A percentile compares a stretch with the other conserved stretches of the same genome.
Evolutionary conservation across 2,329 filamentous ascomycete genomes (phyloP).

Genomic region (Grosmannia serpens): DNA sequence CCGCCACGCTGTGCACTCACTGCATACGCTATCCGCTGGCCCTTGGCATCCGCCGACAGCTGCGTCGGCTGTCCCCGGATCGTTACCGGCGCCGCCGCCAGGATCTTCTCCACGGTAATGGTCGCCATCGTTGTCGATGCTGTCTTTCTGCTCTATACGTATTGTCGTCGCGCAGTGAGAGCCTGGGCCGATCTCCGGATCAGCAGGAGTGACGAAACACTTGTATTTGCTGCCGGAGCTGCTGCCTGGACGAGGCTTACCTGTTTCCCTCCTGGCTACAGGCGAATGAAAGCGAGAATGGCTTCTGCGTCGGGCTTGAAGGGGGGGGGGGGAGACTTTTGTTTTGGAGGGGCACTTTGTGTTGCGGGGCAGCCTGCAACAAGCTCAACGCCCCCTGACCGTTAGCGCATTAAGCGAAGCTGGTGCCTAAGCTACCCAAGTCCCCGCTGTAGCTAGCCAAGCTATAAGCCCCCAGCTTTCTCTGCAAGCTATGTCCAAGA

Average conservation of each 20-base stretch:
- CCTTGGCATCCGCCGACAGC: conserved; percentile 78
- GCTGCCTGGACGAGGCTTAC: neutral
- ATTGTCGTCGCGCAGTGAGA: neutral
- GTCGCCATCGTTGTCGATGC: conserved; percentile 16
- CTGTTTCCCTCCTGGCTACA: neutral
- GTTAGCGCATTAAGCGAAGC: neutral
- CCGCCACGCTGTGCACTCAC: conserved; percentile 37
- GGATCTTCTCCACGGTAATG: conserved; percentile 54
- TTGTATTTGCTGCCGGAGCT: too few relatives aligned
- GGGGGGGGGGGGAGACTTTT: neutral
- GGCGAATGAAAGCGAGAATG: neutral
- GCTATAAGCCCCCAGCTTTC: too few relatives aligned
- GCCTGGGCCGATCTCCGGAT: neutral
- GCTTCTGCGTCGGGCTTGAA: neutral
- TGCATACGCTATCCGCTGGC: conserved; percentile 85
- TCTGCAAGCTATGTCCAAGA: too few relatives aligned
- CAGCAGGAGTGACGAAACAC: neutral
- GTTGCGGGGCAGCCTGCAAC: conserved; percentile 12
- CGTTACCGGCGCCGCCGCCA: conserved; percentile 76
- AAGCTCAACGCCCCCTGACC: conserved; percentile 7
- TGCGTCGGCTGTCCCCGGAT: conserved; percentile 79
- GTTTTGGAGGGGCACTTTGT: neutral
- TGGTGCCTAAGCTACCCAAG: conserved; percentile 13
- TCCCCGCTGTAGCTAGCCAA: conserved; percentile 11
- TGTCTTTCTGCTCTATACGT: neutral